Base-by-base conservation (phyloP, 192 early-diverging fungal genomes). In the Coemansia sp. region DNA sequence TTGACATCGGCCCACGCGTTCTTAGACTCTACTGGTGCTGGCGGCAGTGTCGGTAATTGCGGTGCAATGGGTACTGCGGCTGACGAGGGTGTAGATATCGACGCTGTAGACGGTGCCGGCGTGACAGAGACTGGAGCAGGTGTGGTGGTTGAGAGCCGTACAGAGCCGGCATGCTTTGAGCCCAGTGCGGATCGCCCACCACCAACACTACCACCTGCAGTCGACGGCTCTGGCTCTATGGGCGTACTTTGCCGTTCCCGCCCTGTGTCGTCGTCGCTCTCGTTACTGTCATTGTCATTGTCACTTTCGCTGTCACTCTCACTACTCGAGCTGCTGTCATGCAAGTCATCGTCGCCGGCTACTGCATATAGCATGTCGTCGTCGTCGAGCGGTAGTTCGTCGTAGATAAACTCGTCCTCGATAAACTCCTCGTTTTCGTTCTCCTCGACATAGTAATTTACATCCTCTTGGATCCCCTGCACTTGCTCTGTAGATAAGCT, bases 341-440 rank as follows among this genome's bases (percentile, higher is more conserved):
- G 36, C 17, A 63, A 41, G 65, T 76, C 75, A 42, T 93, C 94
- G 4, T 94, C 95, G 58, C 87, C 76, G 12, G 86, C 86, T 19
- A 94, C 85, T 45, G 89, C 87, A 88, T 88, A 95, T 32, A 89
- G 70, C 57, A 85, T 90, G 70, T 96, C 96, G 25, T 94, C 93
- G 44, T 97, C 95, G 64, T 94, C 94, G 53, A 99, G 79, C 75
- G 93, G 90, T 64, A 98, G 73, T 41, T 95, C 93, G 67, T 98
- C 94, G 80, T 99, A 98, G 46, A 98, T 90, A 64, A 83, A 86
- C 73, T 97, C 94, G 70, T 97, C 89, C 75, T 99, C 97, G 34
- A 91, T 89, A 86, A 95, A 98, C 66, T 95, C 94, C 21, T 90
- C 91, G 34, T 96, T 93, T 71, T 91, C 89, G 84, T 96, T 96